A percentile compares a stretch with the other conserved stretches of the same genome.
phyloP scores from a whole-genome alignment of 129 eudicot species.

The Arctium minus region DNA sequence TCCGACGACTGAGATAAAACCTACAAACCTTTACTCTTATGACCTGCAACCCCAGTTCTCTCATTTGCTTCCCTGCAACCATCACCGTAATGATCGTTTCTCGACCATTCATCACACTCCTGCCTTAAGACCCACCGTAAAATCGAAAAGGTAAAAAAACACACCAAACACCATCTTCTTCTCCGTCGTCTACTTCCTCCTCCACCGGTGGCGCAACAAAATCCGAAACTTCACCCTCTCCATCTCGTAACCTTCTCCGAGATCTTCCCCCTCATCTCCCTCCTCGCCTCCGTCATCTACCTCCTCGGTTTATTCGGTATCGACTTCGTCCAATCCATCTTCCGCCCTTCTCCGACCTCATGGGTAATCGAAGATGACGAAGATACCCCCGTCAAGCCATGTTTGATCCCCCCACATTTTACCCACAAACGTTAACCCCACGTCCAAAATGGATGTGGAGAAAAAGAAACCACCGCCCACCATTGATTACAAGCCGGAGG shows the following conservation, averaged over 20 bases:
- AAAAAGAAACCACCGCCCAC: background rate
- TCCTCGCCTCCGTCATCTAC: conserved; percentile 50
- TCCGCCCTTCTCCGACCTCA: conserved; percentile 14
- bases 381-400: conserved; percentile 1
- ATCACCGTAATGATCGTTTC: no score
- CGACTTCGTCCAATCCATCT: conserved; percentile 45
- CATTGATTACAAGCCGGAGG: background rate
- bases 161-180: conserved; percentile 54
- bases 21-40: no score
- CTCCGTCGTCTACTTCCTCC: conserved; percentile 54
- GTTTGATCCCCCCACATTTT: conserved; percentile 16
- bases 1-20: no score
- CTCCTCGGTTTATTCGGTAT: conserved; percentile 56
- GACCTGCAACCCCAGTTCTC: no score
- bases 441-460: background rate
- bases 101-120: no score
- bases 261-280: conserved; percentile 36
- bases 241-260: conserved; percentile 52
- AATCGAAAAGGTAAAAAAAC: no score
- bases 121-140: no score
- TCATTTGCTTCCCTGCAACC: no score
- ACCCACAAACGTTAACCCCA: background rate
- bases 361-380: conserved; percentile 19
- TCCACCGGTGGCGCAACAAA: conserved; percentile 60
- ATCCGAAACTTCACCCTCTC: conserved; percentile 54